Conservation (phyloP, 2,329 filamentous ascomycete genomes). For the Botrytis paeoniae region DNA sequence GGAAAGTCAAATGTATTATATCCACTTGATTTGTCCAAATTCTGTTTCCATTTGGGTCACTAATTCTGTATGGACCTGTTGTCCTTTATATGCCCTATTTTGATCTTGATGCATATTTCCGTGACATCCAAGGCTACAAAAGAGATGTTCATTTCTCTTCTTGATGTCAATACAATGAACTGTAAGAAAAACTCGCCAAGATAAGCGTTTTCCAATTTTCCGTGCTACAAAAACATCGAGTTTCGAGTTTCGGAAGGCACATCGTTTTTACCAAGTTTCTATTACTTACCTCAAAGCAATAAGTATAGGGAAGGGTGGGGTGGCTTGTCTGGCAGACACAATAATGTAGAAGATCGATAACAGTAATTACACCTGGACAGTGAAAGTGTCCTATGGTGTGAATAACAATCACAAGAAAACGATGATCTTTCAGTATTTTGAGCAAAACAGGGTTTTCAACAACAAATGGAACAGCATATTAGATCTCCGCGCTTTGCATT, state of each 20-base stretch:
- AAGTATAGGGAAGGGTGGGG: fast-evolving
- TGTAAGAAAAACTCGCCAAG: no score
- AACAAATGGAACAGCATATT: no score
- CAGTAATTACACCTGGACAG: fast-evolving
- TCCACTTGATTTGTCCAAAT: no score
- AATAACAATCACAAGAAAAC: not conserved
- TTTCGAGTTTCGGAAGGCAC: not conserved
- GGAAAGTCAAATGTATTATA: no score
- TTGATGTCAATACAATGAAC: not conserved
- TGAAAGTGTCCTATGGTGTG: fast-evolving
- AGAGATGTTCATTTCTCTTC: not conserved
- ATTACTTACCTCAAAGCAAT: not conserved
- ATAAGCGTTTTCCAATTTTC: fast-evolving
- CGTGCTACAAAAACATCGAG: not conserved
- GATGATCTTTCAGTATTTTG: not conserved
- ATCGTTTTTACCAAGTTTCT: fast-evolving
- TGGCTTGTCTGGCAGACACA: fast-evolving
- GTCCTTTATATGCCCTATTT: no score
- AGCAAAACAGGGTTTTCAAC: fast-evolving
- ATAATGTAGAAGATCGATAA: not conserved
- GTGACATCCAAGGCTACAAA: not conserved
- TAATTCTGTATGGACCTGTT: no score
- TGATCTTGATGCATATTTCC: no score
- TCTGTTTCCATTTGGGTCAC: fast-evolving
- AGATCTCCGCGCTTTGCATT: not conserved